Conservation (phyloP, 495 filamentous ascomycete species). For the Parathielavia appendiculata region DNA sequence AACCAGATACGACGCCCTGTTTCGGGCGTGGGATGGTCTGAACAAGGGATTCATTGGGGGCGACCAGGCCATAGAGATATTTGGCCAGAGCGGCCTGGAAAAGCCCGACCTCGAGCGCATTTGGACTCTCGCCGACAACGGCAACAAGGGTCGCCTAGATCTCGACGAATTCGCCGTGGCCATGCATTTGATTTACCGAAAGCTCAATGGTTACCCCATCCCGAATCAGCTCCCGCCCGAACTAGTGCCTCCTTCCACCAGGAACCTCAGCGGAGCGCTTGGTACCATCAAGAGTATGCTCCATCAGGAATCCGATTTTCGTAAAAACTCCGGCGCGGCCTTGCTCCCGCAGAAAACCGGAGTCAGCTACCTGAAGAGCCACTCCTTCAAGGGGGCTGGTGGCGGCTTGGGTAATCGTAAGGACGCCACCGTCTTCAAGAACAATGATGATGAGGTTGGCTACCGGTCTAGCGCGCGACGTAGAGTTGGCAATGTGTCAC, state of each 20-base stretch:
- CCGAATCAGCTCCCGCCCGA: slow-evolving; percentile 90
- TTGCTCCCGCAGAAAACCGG: slow-evolving; percentile 94
- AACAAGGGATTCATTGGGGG: slow-evolving; percentile 90
- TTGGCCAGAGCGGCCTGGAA: slow-evolving; percentile 90
- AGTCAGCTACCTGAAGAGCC: slow-evolving; percentile 92
- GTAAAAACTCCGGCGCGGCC: slow-evolving; percentile 78
- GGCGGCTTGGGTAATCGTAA: slow-evolving; percentile 56
- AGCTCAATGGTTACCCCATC: slow-evolving; percentile 90
- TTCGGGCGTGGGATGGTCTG: slow-evolving; percentile 95
- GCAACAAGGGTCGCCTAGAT: slow-evolving; percentile 88
- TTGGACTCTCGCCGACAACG: slow-evolving; percentile 92
- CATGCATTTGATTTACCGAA: slow-evolving; percentile 98
- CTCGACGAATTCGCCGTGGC: slow-evolving; percentile 98
- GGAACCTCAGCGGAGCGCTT: slow-evolving; percentile 86
- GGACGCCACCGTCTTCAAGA: slow-evolving; percentile 94
- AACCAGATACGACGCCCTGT: slow-evolving; percentile 91
- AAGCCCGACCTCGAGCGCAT: slow-evolving; percentile 84
- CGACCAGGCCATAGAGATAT: slow-evolving; percentile 93
- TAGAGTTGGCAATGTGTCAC: slow-evolving; percentile 71
- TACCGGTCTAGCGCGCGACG: slow-evolving; percentile 93
- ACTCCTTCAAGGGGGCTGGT: slow-evolving; percentile 69
- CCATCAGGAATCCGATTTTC: slow-evolving; percentile 78
- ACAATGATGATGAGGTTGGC: slow-evolving; percentile 84
- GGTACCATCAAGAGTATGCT: slow-evolving; percentile 89
- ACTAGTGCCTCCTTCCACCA: slow-evolving; percentile 91